phyloP scores from a whole-genome alignment of 1,139 yeast species.

The Casaregolazyma lundiana region DNA sequence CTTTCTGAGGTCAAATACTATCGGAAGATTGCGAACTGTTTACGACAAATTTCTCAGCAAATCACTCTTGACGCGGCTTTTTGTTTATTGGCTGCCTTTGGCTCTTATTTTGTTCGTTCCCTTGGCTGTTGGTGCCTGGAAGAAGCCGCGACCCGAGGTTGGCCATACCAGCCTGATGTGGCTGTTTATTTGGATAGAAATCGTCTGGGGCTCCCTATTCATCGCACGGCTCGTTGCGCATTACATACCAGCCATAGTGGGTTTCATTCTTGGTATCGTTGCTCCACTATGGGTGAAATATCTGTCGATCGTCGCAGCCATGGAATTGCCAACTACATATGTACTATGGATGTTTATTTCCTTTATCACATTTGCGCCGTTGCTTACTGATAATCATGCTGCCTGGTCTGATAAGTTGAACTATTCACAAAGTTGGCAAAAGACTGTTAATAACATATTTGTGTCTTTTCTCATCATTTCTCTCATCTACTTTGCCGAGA shows the following conservation, averaged over 20 bases:
- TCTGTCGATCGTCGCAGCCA: slow-evolving; percentile 33
- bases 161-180: slow-evolving; percentile 37
- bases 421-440: slow-evolving; percentile 35
- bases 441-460: slow-evolving; percentile 33
- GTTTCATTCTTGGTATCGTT: slow-evolving; percentile 32
- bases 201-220: slow-evolving; percentile 39
- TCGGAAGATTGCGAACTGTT: slow-evolving; percentile 24
- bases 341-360: slow-evolving; percentile 34
- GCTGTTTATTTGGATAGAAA: slow-evolving; percentile 41
- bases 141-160: slow-evolving; percentile 26
- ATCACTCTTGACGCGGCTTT: slow-evolving; percentile 33
- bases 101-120: slow-evolving; percentile 38
- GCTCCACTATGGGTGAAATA: slow-evolving; percentile 35
- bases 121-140: slow-evolving; percentile 39
- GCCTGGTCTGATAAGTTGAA: slow-evolving; percentile 25
- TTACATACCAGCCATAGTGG: slow-evolving; percentile 30
- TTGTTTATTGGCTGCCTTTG: slow-evolving; percentile 38
- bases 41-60: slow-evolving; percentile 27
- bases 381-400: slow-evolving; percentile 32
- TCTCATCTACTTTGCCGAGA: slow-evolving; percentile 35
- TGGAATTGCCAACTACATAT: slow-evolving; percentile 35
- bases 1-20: slow-evolving; percentile 15
- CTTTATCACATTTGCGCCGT: slow-evolving; percentile 37
- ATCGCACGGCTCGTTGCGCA: slow-evolving; percentile 35
- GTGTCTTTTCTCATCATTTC: slow-evolving; percentile 37